Evolutionary conservation across 2,329 filamentous ascomycete species (phyloP), one percentile per base, ranked within the genome.

Genomic region (Chrysoporthe austroafricana): DNA sequence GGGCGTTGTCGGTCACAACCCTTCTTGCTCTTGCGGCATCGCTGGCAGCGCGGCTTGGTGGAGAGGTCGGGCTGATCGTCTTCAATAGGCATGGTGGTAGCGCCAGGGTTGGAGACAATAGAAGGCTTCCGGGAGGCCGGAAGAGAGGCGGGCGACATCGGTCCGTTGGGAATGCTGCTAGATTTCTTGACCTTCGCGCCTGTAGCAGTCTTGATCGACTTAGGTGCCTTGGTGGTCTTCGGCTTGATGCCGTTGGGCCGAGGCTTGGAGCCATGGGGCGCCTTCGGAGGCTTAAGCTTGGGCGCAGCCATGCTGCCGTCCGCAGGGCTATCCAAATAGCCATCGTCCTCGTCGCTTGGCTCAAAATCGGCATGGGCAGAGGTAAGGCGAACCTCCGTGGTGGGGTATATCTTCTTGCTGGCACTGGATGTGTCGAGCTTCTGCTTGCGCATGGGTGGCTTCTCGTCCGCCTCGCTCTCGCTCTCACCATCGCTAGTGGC

Each of bases 21-120:
- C 82, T 99, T 99, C 86, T 99, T 99, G 82, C 95, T 98, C 88
- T 99, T 99, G 75, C 96, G 91, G 85, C 96, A 99, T 68, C 96
- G 91, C 79, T 99, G 96, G 84, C 96, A 99, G 71, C 96, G 94
- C 66, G 96, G 96, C 81, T 98, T 97, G 72, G 91, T 94, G 0
- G 95, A 97, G 26, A 98, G 83, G 74, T 99, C 95, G 3, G 94
- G 96, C 61, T 97, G 84, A 67, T 97, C 94, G 72, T 97, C 93
- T 72, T 94, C 93, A 43, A 84, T 83, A 60, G 84, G 86, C 8
- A 82, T 81, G 5, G 83, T 71, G 48, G 78, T 75, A 5, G 43
- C 59, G 16, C 77, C 78, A 16, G 62, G 36, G 57, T 79, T 79
- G 16, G 92, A 93, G 13, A 89, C 86, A 67, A 90, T 84, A 0